Evolutionary conservation across 1,284 basidiomycete species (phyloP).

Genomic region (Heterobasidion occidentale): DNA sequence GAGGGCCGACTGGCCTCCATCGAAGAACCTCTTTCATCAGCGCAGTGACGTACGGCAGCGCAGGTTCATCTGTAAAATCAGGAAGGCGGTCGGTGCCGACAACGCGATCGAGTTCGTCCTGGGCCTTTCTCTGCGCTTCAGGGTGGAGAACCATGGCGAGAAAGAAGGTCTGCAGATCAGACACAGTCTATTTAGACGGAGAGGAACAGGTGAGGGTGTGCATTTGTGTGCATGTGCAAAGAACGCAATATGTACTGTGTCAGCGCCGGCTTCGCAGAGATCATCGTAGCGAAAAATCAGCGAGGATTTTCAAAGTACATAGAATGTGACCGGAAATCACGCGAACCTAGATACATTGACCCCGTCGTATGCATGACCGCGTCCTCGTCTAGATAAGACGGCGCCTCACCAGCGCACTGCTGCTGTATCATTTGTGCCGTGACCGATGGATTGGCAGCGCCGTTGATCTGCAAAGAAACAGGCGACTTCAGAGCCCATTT

Average conservation of each 20-base stretch:
- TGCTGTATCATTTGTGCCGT: neutral
- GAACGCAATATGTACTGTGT: neutral
- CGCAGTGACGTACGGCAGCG: constrained; percentile 13
- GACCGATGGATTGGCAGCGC: neutral
- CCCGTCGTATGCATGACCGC: neutral
- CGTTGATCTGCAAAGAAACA: neutral
- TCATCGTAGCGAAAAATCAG: neutral
- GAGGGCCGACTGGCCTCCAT: constrained; percentile 12
- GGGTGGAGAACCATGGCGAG: constrained; percentile 19
- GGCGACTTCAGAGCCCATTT: too few species aligned
- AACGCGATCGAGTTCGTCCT: constrained; percentile 16
- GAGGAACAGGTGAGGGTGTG: neutral
- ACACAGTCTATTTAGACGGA: constrained; percentile 8
- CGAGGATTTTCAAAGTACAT: neutral
- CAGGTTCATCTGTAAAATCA: constrained; percentile 9
- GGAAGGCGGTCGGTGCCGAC: constrained; percentile 14
- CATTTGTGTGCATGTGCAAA: neutral
- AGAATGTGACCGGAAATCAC: too few species aligned
- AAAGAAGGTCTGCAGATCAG: constrained; percentile 13
- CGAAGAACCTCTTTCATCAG: constrained; percentile 15
- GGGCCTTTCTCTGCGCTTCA: constrained; percentile 16
- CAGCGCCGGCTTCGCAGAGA: neutral
- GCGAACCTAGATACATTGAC: constrained; percentile 8
- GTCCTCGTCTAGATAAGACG: neutral
- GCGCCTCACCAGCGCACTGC: neutral